phyloP scores from a whole-genome alignment of 2,329 filamentous ascomycete genomes.

The Phoma sp. region DNA sequence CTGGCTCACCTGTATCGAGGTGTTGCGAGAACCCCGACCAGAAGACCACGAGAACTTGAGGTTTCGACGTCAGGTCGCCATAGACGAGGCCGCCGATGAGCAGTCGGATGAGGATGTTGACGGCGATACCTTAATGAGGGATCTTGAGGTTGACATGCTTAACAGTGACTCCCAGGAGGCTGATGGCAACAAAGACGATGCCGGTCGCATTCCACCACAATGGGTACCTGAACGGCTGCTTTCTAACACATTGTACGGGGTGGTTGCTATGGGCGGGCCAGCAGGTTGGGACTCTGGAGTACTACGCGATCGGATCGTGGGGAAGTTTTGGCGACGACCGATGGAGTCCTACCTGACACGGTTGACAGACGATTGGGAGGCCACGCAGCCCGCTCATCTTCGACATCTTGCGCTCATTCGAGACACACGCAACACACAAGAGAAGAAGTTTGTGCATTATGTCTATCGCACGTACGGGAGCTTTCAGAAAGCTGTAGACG shows the following conservation, averaged over 20 bases:
- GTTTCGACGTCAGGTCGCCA: slow-evolving; percentile 31
- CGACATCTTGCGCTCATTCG: slow-evolving; percentile 64
- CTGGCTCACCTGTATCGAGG: slow-evolving; percentile 50
- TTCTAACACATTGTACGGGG: slow-evolving; percentile 61
- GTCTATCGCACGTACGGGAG: slow-evolving; percentile 62
- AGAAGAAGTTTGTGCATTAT: slow-evolving; percentile 56
- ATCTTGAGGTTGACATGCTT: slow-evolving; percentile 42
- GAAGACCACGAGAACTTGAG: slow-evolving; percentile 45
- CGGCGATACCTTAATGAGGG: slow-evolving; percentile 40
- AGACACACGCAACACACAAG: slow-evolving; percentile 59
- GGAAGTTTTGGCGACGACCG: slow-evolving; percentile 62
- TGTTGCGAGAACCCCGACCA: slow-evolving; percentile 48
- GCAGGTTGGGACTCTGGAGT: slow-evolving; percentile 59
- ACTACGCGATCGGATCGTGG: slow-evolving; percentile 51
- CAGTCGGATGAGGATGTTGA: slow-evolving; percentile 41
- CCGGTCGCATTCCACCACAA: slow-evolving; percentile 53
- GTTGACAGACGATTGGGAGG: slow-evolving; percentile 63
- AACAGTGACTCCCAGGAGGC: slow-evolving; percentile 28
- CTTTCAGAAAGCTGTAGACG: slow-evolving; percentile 61
- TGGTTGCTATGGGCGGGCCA: slow-evolving; percentile 56
- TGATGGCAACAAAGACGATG: slow-evolving; percentile 28
- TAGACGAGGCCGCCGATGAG: slow-evolving; percentile 26
- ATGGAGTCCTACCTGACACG: slow-evolving; percentile 61
- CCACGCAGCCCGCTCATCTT: slow-evolving; percentile 65
- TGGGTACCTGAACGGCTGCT: slow-evolving; percentile 64